A percentile compares a stretch with the other conserved stretches of the same genome.
phyloP scores from a whole-genome alignment of 1,284 basidiomycete genomes.

The Singerocomus inundabilis region DNA sequence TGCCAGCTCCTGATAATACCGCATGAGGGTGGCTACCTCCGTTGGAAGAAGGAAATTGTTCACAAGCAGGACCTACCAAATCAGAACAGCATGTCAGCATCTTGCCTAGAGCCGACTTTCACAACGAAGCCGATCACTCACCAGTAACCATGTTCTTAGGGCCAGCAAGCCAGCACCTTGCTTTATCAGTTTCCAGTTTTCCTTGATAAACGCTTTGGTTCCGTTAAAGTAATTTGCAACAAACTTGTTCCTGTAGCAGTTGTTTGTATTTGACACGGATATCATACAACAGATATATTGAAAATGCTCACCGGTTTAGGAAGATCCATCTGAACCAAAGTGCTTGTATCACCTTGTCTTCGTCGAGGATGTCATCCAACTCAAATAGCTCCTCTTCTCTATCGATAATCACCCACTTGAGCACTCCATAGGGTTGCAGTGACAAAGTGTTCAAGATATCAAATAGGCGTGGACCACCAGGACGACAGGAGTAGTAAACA shows the following conservation, averaged over 20 bases:
- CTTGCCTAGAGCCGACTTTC: not conserved
- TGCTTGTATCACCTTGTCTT: slow-evolving; percentile 73
- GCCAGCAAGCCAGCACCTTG: slow-evolving; percentile 66
- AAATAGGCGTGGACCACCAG: slow-evolving; percentile 59
- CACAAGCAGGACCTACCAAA: slow-evolving; percentile 43
- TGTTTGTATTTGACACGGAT: not conserved
- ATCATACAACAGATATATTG: not conserved
- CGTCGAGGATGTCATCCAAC: slow-evolving; percentile 61
- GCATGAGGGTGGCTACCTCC: slow-evolving; percentile 45
- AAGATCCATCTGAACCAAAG: slow-evolving; percentile 74
- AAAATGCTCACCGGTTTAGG: slow-evolving; percentile 49
- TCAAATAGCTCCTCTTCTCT: slow-evolving; percentile 72
- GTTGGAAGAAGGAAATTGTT: slow-evolving; percentile 45
- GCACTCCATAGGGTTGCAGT: slow-evolving; percentile 57
- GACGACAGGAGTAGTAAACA: slow-evolving; percentile 59
- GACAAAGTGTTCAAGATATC: slow-evolving; percentile 61
- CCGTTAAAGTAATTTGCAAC: slow-evolving; percentile 54
- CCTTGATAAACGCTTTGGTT: slow-evolving; percentile 50
- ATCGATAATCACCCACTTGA: slow-evolving; percentile 65
- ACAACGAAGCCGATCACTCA: slow-evolving; percentile 31
- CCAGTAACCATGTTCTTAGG: slow-evolving; percentile 59
- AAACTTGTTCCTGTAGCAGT: slow-evolving; percentile 44
- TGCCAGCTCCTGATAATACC: slow-evolving; percentile 45
- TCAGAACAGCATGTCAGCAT: not conserved
- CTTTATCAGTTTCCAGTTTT: slow-evolving; percentile 64